A percentile compares a stretch with the other conserved stretches of the same genome.
phyloP scores from a whole-genome alignment of 2,329 filamentous ascomycete species.

The Colletotrichum agaves region DNA sequence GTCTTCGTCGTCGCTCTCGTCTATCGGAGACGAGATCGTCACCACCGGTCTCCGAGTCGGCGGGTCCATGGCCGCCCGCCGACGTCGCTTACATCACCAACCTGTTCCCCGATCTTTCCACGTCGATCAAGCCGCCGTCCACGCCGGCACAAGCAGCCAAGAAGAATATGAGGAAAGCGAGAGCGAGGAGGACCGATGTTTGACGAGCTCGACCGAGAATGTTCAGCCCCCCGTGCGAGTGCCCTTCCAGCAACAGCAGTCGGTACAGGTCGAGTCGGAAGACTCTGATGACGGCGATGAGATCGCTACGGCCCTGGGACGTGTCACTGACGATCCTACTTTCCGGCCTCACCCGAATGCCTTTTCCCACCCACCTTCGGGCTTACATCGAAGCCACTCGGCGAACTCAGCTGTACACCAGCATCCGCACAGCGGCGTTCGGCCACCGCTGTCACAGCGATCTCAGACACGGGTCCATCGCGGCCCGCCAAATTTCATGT shows the following conservation, averaged over 20 bases:
- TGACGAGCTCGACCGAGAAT: slow-evolving; percentile 70
- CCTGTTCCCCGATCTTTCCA: slow-evolving; percentile 49
- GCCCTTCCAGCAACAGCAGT: slow-evolving; percentile 42
- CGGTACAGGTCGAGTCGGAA: slow-evolving; percentile 56
- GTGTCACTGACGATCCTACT: slow-evolving; percentile 59
- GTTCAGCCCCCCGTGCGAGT: slow-evolving; percentile 46
- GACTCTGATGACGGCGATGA: slow-evolving; percentile 72
- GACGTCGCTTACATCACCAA: slow-evolving; percentile 57
- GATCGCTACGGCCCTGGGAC: slow-evolving; percentile 83
- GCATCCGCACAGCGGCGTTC: slow-evolving; percentile 61
- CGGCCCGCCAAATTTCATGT: slow-evolving; percentile 70
- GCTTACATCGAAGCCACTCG: slow-evolving; percentile 61
- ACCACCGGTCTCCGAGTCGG: slow-evolving; percentile 87
- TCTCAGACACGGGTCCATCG: slow-evolving; percentile 59
- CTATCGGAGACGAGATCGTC: slow-evolving; percentile 86
- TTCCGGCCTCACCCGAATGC: slow-evolving; percentile 94
- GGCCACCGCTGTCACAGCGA: slow-evolving; percentile 60
- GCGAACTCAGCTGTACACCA: slow-evolving; percentile 59
- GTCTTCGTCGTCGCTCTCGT: slow-evolving; percentile 92
- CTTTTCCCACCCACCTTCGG: slow-evolving; percentile 82
- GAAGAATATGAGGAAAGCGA: slow-evolving; percentile 96
- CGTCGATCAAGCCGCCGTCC: slow-evolving; percentile 52
- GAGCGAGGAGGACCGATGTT: slow-evolving; percentile 80
- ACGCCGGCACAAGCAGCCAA: slow-evolving; percentile 76
- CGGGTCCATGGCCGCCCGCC: slow-evolving; percentile 70